Conservation (phyloP, 768 basidiomycete species). For the Russula foetens region DNA sequence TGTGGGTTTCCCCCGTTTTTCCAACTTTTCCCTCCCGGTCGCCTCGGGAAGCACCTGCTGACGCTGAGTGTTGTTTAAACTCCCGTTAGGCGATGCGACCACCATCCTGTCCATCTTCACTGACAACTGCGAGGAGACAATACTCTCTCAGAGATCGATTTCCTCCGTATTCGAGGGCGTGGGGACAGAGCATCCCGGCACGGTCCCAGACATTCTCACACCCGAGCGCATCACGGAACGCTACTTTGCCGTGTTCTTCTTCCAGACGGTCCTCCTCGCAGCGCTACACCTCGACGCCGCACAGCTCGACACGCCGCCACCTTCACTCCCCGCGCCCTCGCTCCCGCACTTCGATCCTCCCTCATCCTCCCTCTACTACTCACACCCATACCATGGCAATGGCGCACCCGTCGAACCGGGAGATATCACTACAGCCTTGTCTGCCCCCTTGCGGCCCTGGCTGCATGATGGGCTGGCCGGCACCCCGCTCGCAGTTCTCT, state of each 20-base stretch:
- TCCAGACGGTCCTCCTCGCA: background rate
- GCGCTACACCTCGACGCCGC: background rate
- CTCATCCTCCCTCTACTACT: background rate
- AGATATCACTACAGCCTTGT: background rate
- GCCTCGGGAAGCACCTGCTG: background rate
- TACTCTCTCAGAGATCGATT: too few relatives aligned
- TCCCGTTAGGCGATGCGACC: background rate
- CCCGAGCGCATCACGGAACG: background rate
- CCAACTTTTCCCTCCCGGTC: background rate
- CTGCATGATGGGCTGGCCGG: background rate
- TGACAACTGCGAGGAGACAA: too few relatives aligned
- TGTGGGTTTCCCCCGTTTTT: conserved; percentile 1
- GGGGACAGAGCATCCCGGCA: too few relatives aligned
- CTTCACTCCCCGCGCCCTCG: background rate
- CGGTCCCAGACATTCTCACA: too few relatives aligned
- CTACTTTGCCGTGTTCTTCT: background rate
- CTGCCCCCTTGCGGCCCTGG: background rate
- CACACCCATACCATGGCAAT: background rate
- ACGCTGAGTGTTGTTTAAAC: too few relatives aligned
- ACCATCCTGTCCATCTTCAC: conserved; percentile 5
- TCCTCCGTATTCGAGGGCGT: too few relatives aligned
- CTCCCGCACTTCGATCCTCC: background rate
- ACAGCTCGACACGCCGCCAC: too few relatives aligned
- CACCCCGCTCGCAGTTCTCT: background rate
- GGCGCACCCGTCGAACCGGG: background rate